Base-by-base conservation (phyloP, 164 flowering plant species). In the Tetrastigma voinierianum region DNA sequence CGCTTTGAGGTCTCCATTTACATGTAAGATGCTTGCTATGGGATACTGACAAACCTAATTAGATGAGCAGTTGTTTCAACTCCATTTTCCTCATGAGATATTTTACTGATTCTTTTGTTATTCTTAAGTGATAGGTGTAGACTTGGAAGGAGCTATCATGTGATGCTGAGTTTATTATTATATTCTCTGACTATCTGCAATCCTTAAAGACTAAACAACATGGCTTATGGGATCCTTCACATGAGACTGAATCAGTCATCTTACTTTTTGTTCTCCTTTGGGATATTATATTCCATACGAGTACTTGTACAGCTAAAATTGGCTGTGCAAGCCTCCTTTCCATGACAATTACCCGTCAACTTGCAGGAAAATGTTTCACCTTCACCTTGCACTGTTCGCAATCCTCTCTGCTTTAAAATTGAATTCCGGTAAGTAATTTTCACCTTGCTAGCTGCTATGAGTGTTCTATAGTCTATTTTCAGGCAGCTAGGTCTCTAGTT, bases 121-220 rank as follows among this genome's bases (percentile, higher is more conserved):
- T 67, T 64, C 45, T 70, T n/a, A n/a, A n/a, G 64, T 55, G 57
- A 43, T 40, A 24, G 57, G 75, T 66, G 69, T 72, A 73, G 70
- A 59, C 78, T 61, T 61, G 70, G 83, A 74, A 78, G 74, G 66
- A 63, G 74, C 78, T 66, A 67, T 70, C 87, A 84, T 82, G 84
- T 84, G 84, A 76, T 68, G 60, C 46, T 78, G 65, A 68, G 69
- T 81, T 76, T 68, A 78, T 56, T 74, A 76, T 64, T 51, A 47
- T 64, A 70, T 51, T 66, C 45, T 62, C 74, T 68, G 75, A 65
- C 72, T 62, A 57, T 55, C 67, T 70, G 59, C 67, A 78, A 51
- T 72, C n/a, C n/a, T n/a, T n/a, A 40, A 64, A 64, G 25, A 63
- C 58, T 61, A 47, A 49, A 61, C 57, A 61, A 70, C n/a, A 60